phyloP scores from a whole-genome alignment of 2,329 filamentous ascomycete genomes.

The Fusarium compactum region DNA sequence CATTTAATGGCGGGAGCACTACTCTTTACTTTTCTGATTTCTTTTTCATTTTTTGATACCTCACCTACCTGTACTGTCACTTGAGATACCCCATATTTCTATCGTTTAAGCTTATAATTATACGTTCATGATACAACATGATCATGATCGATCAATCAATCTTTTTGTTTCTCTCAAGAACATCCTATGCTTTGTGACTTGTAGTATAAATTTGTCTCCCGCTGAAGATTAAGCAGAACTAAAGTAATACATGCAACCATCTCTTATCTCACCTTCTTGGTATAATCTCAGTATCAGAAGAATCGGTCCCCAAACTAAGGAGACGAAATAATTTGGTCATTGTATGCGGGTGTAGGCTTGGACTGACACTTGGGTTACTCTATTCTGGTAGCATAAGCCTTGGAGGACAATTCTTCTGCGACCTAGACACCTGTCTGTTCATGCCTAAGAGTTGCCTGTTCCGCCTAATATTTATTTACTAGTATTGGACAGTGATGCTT shows the following conservation, averaged over 20 bases:
- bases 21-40: slow-evolving; percentile 19
- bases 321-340: not conserved
- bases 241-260: not conserved
- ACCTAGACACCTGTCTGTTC: not conserved
- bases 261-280: not conserved
- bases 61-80: slow-evolving; percentile 42
- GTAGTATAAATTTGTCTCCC: not conserved
- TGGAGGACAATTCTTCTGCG: no score
- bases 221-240: not conserved
- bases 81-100: slow-evolving; percentile 49
- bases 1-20: slow-evolving; percentile 40
- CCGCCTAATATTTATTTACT: not conserved
- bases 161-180: slow-evolving; percentile 6
- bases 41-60: slow-evolving; percentile 29
- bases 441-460: not conserved
- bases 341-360: not conserved
- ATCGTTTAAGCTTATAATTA: slow-evolving; percentile 45
- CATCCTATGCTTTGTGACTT: not conserved
- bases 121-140: slow-evolving; percentile 23
- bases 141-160: slow-evolving; percentile 21
- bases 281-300: not conserved
- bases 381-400: no score
- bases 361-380: not conserved
- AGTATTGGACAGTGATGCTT: not conserved
- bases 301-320: no score